phyloP scores from a whole-genome alignment of 2,329 filamentous ascomycete species.

The Microascus cirrosus region DNA sequence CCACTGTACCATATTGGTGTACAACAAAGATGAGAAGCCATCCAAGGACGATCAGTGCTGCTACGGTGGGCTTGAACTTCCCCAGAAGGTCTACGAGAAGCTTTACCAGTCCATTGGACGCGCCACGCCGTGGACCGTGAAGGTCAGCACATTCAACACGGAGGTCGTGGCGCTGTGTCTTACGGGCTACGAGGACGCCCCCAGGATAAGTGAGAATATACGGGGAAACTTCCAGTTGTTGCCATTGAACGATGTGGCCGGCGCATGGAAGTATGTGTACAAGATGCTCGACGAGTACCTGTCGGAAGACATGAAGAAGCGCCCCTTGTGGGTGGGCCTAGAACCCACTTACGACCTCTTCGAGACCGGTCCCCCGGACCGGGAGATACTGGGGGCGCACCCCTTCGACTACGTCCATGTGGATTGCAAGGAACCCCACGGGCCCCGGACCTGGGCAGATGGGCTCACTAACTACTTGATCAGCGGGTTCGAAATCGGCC shows the following conservation, averaged over 20 bases:
- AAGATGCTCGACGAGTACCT: background rate
- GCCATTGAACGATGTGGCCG: too few species aligned
- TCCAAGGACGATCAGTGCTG: background rate
- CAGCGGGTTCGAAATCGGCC: too few species aligned
- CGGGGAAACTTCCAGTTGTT: background rate
- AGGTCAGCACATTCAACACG: background rate
- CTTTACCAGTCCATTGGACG: background rate
- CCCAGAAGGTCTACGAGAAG: background rate
- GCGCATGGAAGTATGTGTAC: background rate
- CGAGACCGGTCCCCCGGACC: too few species aligned
- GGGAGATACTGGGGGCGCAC: too few species aligned
- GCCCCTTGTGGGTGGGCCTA: too few species aligned
- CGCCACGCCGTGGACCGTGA: background rate
- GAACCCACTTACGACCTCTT: too few species aligned
- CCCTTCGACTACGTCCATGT: too few species aligned
- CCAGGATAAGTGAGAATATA: background rate
- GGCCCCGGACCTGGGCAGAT: too few species aligned
- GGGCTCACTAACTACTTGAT: too few species aligned
- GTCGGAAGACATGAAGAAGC: too few species aligned
- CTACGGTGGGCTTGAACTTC: background rate
- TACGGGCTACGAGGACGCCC: background rate
- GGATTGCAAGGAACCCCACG: too few species aligned
- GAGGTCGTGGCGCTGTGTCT: background rate
- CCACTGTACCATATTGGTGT: background rate
- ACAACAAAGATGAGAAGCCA: background rate